phyloP scores from a whole-genome alignment of 2,329 filamentous ascomycete species.

The Sporothrix variecibatus region DNA sequence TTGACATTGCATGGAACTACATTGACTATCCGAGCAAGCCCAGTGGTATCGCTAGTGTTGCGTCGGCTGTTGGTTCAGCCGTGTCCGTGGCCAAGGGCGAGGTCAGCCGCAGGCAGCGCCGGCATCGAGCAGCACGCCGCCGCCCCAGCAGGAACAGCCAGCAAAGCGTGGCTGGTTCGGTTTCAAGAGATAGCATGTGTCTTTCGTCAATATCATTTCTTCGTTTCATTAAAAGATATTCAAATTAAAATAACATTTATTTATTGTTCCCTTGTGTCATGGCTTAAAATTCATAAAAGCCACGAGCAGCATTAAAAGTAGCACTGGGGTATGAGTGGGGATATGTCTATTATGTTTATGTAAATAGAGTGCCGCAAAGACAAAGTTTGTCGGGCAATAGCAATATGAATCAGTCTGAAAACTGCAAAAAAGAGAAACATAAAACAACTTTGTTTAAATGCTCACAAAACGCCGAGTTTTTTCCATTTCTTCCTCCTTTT shows the following conservation, averaged over 20 bases:
- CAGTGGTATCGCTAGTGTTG: conserved; percentile 31
- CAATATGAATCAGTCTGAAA: too few relatives aligned
- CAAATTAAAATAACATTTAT: background rate
- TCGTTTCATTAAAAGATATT: background rate
- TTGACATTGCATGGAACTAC: conserved; percentile 97
- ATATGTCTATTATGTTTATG: conserved; percentile 28
- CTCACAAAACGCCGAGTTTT: background rate
- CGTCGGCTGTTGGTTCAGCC: conserved; percentile 4
- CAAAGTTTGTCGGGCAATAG: too few relatives aligned
- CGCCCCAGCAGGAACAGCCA: conserved; percentile 41
- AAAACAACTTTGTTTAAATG: conserved; percentile 9
- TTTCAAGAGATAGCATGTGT: conserved; percentile 55
- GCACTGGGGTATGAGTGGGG: conserved; percentile 22
- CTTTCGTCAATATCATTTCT: background rate
- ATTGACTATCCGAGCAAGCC: conserved; percentile 79
- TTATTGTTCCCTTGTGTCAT: background rate
- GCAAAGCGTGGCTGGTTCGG: conserved; percentile 78
- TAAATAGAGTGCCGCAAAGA: conserved; percentile 7
- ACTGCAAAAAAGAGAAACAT: conserved; percentile 6
- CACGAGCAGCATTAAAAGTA: background rate
- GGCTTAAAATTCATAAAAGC: background rate
- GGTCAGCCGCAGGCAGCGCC: conserved; percentile 34
- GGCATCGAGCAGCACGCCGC: conserved; percentile 39
- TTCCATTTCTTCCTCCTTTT: too few relatives aligned
- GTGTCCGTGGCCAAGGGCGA: conserved; percentile 26